Conservation (phyloP, 495 filamentous ascomycete species). For the Saxophila tyrrhenica region DNA sequence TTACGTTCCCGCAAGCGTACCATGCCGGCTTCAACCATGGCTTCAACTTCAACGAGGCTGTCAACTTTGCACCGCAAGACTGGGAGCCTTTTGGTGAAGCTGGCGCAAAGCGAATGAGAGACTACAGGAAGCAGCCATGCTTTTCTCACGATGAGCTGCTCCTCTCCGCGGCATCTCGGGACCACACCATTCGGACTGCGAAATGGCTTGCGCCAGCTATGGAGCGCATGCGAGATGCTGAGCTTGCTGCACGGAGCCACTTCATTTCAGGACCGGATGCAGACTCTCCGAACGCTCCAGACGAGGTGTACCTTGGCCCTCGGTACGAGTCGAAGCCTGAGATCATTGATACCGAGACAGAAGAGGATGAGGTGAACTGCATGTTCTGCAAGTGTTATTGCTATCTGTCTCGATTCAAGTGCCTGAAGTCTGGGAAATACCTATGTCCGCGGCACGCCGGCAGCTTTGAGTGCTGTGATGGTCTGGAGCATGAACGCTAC, state of each 20-base stretch:
- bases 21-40: conserved; percentile 45
- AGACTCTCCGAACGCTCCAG: conserved; percentile 2
- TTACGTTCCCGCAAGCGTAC: conserved; percentile 49
- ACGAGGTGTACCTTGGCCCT: conserved; percentile 3
- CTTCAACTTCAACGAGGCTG: conserved; percentile 98
- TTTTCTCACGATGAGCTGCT: conserved; percentile 98
- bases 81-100: conserved; percentile 90
- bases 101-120: conserved; percentile 75
- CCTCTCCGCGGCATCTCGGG: conserved; percentile 68
- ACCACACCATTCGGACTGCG: conserved; percentile 79
- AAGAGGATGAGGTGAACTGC: conserved; percentile 76
- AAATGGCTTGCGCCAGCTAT: conserved; percentile 90
- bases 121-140: conserved; percentile 82
- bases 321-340: conserved; percentile 7
- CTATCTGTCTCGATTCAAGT: conserved; percentile 84
- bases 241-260: conserved; percentile 52
- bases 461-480: conserved; percentile 64
- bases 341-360: conserved; percentile 32
- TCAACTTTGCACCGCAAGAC: conserved; percentile 94
- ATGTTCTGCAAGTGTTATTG: conserved; percentile 82
- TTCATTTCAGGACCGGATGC: conserved; percentile 35
- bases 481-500: conserved; percentile 37
- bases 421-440: conserved; percentile 61
- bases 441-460: conserved; percentile 73
- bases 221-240: conserved; percentile 60